Percentiles rank a stretch among this genome's conserved stretches.
Evolutionary conservation across 2,329 filamentous ascomycete species (phyloP).

Genomic region (Niveomyces coronatus): DNA sequence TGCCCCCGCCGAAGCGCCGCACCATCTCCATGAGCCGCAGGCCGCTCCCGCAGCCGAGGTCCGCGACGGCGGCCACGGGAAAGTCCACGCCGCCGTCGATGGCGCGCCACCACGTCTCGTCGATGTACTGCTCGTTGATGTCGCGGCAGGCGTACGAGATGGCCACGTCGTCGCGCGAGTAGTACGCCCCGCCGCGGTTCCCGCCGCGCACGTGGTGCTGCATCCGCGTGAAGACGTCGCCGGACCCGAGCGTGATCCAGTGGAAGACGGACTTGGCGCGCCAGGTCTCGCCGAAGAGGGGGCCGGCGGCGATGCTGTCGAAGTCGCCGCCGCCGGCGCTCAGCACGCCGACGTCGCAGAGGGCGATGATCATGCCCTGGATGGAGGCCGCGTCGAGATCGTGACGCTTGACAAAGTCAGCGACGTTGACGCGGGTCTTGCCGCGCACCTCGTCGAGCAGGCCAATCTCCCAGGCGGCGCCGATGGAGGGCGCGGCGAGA

Average conservation of each 20-base stretch:
- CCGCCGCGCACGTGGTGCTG: slow-evolving; percentile 10
- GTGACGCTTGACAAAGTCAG: slow-evolving; percentile 11
- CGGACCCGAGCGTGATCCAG: slow-evolving; percentile 12
- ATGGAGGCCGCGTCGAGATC: slow-evolving; percentile 1
- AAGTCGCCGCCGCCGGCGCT: neutral
- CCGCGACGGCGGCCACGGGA: slow-evolving; percentile 9
- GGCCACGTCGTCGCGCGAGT: slow-evolving; percentile 10
- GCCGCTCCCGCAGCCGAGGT: slow-evolving; percentile 13
- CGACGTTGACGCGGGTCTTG: slow-evolving; percentile 13
- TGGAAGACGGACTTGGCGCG: slow-evolving; percentile 9
- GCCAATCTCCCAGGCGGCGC: slow-evolving; percentile 11
- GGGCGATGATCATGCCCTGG: neutral
- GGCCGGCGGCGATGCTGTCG: slow-evolving; percentile 9
- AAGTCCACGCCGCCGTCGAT: slow-evolving; percentile 4
- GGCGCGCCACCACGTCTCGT: slow-evolving; percentile 8
- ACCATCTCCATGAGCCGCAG: slow-evolving; percentile 12
- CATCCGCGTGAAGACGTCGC: slow-evolving; percentile 10
- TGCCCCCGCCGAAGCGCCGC: slow-evolving; percentile 8
- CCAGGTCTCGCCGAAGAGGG: slow-evolving; percentile 9
- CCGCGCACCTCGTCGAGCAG: slow-evolving; percentile 7
- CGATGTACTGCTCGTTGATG: slow-evolving; percentile 7
- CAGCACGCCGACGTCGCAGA: neutral
- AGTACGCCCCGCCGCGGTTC: slow-evolving; percentile 8
- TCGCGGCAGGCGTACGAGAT: slow-evolving; percentile 13
- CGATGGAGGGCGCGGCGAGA: slow-evolving; percentile 8